Percentiles rank a stretch among this genome's conserved stretches.
Conservation (phyloP, 345 rosid species). For the Combretum micranthum region DNA sequence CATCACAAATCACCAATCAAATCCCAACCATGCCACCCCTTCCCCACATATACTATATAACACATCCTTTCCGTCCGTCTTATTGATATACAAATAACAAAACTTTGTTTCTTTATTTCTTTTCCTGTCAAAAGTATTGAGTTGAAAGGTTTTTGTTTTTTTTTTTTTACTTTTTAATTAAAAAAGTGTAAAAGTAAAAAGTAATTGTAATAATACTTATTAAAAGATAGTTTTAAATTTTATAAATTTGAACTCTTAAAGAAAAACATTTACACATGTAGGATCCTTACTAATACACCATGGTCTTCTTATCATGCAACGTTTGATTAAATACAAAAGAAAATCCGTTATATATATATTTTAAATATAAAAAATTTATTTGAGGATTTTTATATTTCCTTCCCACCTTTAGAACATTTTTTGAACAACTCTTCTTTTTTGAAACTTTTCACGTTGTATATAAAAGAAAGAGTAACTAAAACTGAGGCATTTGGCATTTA, state of each 20-base stretch:
- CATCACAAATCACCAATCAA: neutral
- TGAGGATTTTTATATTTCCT: no score
- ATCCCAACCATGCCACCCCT: neutral
- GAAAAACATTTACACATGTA: no score
- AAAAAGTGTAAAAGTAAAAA: constrained; percentile 2
- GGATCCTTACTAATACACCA: no score
- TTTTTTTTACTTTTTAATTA: constrained; percentile 17
- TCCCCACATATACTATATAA: neutral
- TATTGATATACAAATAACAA: constrained; percentile 4
- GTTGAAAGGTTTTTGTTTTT: constrained; percentile 1
- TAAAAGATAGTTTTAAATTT: no score
- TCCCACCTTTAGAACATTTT: neutral
- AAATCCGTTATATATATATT: no score
- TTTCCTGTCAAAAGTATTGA: neutral
- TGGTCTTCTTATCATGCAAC: no score
- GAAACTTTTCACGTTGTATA: neutral
- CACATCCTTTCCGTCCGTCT: constrained; percentile 41
- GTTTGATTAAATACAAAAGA: no score
- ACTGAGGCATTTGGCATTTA: no score
- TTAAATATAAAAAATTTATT: no score
- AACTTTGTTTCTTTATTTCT: no score
- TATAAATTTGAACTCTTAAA: no score
- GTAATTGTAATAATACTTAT: no score
- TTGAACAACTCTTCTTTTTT: neutral
- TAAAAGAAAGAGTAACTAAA: neutral